phyloP scores from a whole-genome alignment of 768 basidiomycete species.

The Podaxis sp. region DNA sequence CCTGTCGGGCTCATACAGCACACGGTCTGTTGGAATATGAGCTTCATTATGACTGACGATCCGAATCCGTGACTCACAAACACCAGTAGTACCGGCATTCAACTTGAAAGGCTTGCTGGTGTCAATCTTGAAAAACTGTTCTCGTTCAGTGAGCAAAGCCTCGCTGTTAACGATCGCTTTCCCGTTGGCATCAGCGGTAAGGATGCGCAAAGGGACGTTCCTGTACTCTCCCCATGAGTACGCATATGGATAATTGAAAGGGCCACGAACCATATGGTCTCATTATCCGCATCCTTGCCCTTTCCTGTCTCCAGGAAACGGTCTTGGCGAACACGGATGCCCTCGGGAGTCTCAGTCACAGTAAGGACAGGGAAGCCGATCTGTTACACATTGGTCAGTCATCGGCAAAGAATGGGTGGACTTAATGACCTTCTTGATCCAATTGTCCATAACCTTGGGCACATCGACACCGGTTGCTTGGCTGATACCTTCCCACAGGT shows the following conservation, averaged over 20 bases:
- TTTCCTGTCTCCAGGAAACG: constrained; percentile 88
- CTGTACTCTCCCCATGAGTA: constrained; percentile 33
- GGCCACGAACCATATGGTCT: constrained; percentile 73
- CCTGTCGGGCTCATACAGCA: constrained; percentile 80
- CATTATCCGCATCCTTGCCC: constrained; percentile 77
- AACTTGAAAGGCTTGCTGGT: constrained; percentile 82
- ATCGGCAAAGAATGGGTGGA: neutral
- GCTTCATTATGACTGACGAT: constrained; percentile 7
- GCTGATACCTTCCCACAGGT: constrained; percentile 86
- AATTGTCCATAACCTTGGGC: constrained; percentile 82
- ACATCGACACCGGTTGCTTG: constrained; percentile 75
- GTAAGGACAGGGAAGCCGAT: constrained; percentile 88
- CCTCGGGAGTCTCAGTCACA: constrained; percentile 72
- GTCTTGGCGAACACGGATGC: constrained; percentile 83
- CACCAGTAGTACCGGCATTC: constrained; percentile 85
- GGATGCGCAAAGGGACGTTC: constrained; percentile 78
- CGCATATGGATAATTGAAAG: neutral
- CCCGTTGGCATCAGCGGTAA: constrained; percentile 61
- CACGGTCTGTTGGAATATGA: constrained; percentile 57
- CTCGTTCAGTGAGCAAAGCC: constrained; percentile 66
- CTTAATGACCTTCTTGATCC: constrained; percentile 73
- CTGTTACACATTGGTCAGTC: constrained; percentile 19
- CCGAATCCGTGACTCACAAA: constrained; percentile 57
- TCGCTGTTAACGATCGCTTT: constrained; percentile 58
- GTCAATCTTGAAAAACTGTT: constrained; percentile 69